phyloP scores from a whole-genome alignment of 192 early-diverging fungal genomes.

The Backusella tarrabulga region DNA sequence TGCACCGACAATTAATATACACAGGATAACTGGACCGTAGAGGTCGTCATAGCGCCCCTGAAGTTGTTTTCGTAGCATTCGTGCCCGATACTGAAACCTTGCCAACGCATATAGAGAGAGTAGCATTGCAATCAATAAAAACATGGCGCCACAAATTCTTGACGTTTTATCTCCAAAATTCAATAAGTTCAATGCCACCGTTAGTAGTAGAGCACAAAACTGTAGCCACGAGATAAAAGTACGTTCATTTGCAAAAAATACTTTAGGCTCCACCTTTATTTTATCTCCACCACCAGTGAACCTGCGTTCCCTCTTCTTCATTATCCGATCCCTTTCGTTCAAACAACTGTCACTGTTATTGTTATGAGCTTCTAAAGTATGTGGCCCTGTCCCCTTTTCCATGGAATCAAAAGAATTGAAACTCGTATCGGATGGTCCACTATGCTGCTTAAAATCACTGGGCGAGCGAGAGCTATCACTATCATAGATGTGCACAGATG shows the following conservation, averaged over 20 bases:
- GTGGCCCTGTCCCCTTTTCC: neutral
- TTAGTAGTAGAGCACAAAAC: conserved; percentile 66
- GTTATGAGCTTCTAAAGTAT: too few species aligned
- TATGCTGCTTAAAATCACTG: neutral
- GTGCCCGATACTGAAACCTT: conserved; percentile 21
- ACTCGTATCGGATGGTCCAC: neutral
- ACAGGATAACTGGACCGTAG: conserved; percentile 68
- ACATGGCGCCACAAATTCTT: conserved; percentile 54
- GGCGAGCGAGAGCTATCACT: neutral
- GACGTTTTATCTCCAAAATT: conserved; percentile 65
- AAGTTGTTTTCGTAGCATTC: conserved; percentile 49
- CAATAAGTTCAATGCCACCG: conserved; percentile 68
- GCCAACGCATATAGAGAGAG: conserved; percentile 17
- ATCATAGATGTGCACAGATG: neutral
- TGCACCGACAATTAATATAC: conserved; percentile 61
- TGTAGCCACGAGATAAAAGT: conserved; percentile 85
- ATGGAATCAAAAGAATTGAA: neutral
- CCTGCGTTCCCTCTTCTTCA: neutral
- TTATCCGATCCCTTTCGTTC: neutral
- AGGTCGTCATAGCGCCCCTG: conserved; percentile 64
- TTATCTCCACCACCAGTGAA: conserved; percentile 7
- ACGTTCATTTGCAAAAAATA: conserved; percentile 86
- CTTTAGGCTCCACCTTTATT: conserved; percentile 79
- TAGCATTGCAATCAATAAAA: conserved; percentile 21
- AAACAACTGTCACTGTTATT: too few species aligned